Conservation (phyloP, 1,284 basidiomycete genomes). For the Apiotrichum veenhuisii region DNA sequence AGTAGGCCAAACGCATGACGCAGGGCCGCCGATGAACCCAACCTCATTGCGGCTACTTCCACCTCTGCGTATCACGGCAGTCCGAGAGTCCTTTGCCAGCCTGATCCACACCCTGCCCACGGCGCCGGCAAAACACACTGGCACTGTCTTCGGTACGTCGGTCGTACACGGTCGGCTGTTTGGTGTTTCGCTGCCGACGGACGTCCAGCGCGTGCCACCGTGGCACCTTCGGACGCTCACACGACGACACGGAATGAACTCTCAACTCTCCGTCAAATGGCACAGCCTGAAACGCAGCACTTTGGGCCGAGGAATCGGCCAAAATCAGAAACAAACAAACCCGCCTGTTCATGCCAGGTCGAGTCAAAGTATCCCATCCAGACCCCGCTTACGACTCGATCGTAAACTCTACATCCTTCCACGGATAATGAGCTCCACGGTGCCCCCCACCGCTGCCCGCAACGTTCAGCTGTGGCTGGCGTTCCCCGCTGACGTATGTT, state of each 20-base stretch:
- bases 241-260: background rate
- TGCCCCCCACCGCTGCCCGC: background rate
- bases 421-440: background rate
- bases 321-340: background rate
- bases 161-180: background rate
- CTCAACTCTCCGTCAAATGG: background rate
- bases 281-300: background rate
- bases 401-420: background rate
- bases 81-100: too few species aligned
- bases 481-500: background rate
- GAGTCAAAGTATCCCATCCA: background rate
- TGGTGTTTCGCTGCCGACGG: background rate
- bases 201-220: background rate
- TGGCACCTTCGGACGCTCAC: background rate
- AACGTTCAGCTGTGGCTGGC: background rate
- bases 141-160: background rate
- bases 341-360: too few species aligned
- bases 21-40: too few species aligned
- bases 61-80: too few species aligned
- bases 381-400: too few species aligned
- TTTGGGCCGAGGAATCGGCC: constrained; percentile 2
- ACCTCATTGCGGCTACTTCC: too few species aligned
- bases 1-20: too few species aligned
- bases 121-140: background rate
- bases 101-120: background rate